These are phyloP conservation scores for Fusarium armeniacum DNA, from an alignment of 2,329 filamentous ascomycete species.

Conservation along the genomic window DNA sequence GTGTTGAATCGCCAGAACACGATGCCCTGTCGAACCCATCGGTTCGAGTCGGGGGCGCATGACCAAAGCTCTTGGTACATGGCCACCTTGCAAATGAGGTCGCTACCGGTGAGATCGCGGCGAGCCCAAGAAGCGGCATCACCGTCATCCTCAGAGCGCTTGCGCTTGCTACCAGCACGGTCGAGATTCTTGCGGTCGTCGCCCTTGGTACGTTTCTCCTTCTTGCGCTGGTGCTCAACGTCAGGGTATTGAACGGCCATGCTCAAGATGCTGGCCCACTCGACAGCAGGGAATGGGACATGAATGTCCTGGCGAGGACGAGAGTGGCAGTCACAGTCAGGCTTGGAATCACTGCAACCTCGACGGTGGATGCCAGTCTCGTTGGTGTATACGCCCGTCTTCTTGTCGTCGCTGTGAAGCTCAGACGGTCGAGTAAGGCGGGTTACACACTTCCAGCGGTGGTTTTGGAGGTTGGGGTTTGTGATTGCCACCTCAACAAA, in stretches of 20 bases:
- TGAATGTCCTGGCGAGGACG: slow-evolving; percentile 64
- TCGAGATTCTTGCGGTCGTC: slow-evolving; percentile 56
- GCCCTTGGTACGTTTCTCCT: slow-evolving; percentile 55
- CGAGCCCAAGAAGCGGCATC: slow-evolving; percentile 58
- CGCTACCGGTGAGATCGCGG: slow-evolving; percentile 63
- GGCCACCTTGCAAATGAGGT: slow-evolving; percentile 71
- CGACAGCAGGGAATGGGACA: slow-evolving; percentile 70
- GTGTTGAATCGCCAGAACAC: slow-evolving; percentile 74
- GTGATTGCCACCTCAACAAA: slow-evolving; percentile 72
- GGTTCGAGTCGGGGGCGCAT: slow-evolving; percentile 59
- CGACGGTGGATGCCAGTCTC: slow-evolving; percentile 67
- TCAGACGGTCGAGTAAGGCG: slow-evolving; percentile 70
- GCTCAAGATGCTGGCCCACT: slow-evolving; percentile 71
- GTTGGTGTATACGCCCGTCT: slow-evolving; percentile 63
- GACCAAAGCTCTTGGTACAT: slow-evolving; percentile 79
- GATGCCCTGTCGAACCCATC: slow-evolving; percentile 71
- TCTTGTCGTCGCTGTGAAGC: slow-evolving; percentile 62
- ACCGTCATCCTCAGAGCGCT: slow-evolving; percentile 59
- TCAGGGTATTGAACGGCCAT: slow-evolving; percentile 67
- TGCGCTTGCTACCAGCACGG: slow-evolving; percentile 56
- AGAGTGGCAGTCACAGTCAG: slow-evolving; percentile 66
- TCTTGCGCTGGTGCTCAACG: slow-evolving; percentile 57
- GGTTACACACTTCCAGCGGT: slow-evolving; percentile 73
- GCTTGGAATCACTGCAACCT: slow-evolving; percentile 64
- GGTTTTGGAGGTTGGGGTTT: slow-evolving; percentile 66